Evolutionary conservation across 1,284 basidiomycete species (phyloP).

Genomic region (Boletus subluridellus): DNA sequence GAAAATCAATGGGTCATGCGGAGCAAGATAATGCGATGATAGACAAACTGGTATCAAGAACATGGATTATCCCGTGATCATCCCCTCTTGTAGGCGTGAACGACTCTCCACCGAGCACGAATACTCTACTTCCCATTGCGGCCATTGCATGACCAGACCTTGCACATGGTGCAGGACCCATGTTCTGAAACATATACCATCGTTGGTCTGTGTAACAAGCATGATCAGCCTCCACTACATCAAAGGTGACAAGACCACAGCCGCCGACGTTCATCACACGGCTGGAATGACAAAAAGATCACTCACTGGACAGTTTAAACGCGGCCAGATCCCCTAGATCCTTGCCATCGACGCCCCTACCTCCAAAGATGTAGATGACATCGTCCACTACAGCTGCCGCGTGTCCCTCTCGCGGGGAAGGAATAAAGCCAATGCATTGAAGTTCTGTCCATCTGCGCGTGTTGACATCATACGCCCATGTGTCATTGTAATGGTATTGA

Average conservation of each 20-base stretch:
- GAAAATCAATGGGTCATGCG: slow-evolving; percentile 2
- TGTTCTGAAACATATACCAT: slow-evolving; percentile 99
- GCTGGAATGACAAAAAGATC: neutral
- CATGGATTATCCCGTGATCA: slow-evolving; percentile 81
- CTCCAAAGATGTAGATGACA: slow-evolving; percentile 97
- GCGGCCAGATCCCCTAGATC: slow-evolving; percentile 94
- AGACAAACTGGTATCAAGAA: slow-evolving; percentile 86
- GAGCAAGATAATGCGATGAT: slow-evolving; percentile 4
- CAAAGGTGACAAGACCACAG: neutral
- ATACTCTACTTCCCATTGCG: slow-evolving; percentile 81
- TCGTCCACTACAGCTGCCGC: slow-evolving; percentile 96
- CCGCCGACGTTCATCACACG: neutral
- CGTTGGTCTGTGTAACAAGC: slow-evolving; percentile 50
- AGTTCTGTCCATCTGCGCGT: slow-evolving; percentile 89
- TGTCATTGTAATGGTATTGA: slow-evolving; percentile 98
- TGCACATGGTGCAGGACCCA: slow-evolving; percentile 91
- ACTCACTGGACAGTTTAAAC: slow-evolving; percentile 92
- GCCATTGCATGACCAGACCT: slow-evolving; percentile 96
- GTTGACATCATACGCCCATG: slow-evolving; percentile 90
- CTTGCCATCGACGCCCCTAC: slow-evolving; percentile 94
- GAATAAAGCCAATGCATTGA: slow-evolving; percentile 96
- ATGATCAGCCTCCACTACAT: slow-evolving; percentile 11
- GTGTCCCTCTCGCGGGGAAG: slow-evolving; percentile 94
- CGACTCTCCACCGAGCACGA: slow-evolving; percentile 93
- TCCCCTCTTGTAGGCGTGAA: slow-evolving; percentile 72